Evolutionary conservation across 257 asterid species (phyloP).

Genomic region (Solanum ossicruentum): DNA sequence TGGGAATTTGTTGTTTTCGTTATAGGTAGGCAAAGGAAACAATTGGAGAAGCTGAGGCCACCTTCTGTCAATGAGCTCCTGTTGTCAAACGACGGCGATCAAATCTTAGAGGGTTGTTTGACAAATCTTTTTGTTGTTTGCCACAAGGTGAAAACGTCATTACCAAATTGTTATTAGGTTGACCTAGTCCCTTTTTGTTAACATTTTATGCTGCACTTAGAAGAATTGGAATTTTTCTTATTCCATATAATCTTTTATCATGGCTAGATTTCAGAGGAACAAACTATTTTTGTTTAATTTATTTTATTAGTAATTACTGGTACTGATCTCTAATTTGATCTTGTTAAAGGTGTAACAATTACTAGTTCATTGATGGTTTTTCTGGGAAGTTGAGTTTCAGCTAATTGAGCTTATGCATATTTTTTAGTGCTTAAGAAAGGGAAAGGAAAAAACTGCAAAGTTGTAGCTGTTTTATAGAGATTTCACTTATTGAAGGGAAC

Average conservation of each 20-base stretch:
- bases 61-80: slow-evolving; percentile 73
- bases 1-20: slow-evolving; percentile 7
- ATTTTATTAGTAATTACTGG: background rate
- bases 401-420: background rate
- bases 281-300: background rate
- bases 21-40: slow-evolving; percentile 60
- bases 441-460: background rate
- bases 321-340: background rate
- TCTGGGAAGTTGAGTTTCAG: background rate
- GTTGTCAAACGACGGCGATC: slow-evolving; percentile 73
- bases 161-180: background rate
- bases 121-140: slow-evolving; percentile 69
- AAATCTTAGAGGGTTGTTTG: slow-evolving; percentile 77
- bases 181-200: background rate
- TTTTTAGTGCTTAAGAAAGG: background rate
- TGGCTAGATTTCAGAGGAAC: background rate
- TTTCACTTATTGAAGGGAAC: background rate
- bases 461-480: background rate
- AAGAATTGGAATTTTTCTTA: background rate
- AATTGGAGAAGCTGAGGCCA: slow-evolving; percentile 78
- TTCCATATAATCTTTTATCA: background rate
- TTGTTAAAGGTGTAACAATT: background rate
- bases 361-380: background rate
- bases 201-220: background rate
- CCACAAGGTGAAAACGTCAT: slow-evolving; percentile 31